Evolutionary conservation across 106 monocot species (phyloP).

Genomic region (Dioscorea alata): DNA sequence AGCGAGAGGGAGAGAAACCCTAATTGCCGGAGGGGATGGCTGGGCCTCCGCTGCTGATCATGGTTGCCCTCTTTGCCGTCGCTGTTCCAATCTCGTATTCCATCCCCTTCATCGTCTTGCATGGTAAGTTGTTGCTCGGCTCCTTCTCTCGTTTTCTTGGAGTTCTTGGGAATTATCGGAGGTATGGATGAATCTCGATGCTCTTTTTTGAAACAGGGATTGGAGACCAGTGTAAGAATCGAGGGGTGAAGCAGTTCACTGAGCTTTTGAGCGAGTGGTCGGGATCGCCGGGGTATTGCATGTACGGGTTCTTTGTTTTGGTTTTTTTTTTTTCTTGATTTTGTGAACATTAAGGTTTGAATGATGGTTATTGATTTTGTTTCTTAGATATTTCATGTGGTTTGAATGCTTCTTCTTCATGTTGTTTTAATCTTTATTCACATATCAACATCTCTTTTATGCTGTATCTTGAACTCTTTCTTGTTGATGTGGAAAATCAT

Average conservation of each 20-base stretch:
- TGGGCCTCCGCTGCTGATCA: not conserved
- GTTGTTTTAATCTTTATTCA: too few species aligned
- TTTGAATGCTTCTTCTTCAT: too few species aligned
- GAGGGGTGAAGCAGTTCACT: constrained; percentile 44
- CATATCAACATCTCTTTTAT: too few species aligned
- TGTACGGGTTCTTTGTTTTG: constrained; percentile 18
- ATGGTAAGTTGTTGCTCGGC: constrained; percentile 16
- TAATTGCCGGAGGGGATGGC: constrained; percentile 4
- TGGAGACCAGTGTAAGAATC: constrained; percentile 44
- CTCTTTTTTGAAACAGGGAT: constrained; percentile 21
- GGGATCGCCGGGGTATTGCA: constrained; percentile 35
- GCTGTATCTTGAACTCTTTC: too few species aligned
- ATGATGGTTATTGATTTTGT: too few species aligned
- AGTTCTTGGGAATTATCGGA: too few species aligned
- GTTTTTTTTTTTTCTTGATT: not conserved
- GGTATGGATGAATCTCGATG: too few species aligned
- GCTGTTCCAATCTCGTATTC: constrained; percentile 14
- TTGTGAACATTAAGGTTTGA: not conserved
- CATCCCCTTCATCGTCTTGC: constrained; percentile 51
- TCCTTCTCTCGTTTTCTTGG: too few species aligned
- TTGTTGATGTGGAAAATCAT: too few species aligned
- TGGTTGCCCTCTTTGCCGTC: constrained; percentile 2
- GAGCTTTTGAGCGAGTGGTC: constrained; percentile 43
- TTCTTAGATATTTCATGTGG: too few species aligned
- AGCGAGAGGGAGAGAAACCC: not conserved